Evolutionary conservation across 202 grass and related monocot species (phyloP).

Genomic region (Zizania palustris): DNA sequence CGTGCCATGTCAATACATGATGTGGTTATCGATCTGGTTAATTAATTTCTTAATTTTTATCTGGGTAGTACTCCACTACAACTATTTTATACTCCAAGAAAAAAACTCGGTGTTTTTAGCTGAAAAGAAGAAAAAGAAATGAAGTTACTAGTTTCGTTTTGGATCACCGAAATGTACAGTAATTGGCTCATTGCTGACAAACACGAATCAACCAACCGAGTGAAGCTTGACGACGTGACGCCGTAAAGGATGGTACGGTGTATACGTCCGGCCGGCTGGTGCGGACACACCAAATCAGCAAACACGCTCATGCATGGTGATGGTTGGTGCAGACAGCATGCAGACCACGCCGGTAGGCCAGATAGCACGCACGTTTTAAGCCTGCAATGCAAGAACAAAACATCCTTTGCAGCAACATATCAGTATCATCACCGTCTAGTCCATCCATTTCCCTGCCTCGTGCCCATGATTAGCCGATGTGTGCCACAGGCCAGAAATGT

Average conservation of each 20-base stretch:
- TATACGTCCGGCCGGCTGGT: neutral
- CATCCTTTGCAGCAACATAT: neutral
- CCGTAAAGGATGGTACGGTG: neutral
- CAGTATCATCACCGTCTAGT: neutral
- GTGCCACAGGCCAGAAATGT: neutral
- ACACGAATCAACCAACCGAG: neutral
- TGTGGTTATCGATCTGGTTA: neutral
- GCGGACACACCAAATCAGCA: neutral
- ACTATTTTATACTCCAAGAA: neutral
- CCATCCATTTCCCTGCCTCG: too few species aligned
- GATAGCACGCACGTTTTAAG: neutral
- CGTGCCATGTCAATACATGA: constrained; percentile 1
- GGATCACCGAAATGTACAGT: too few species aligned
- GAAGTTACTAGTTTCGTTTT: too few species aligned
- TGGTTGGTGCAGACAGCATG: neutral
- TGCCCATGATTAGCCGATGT: neutral
- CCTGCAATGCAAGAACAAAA: neutral
- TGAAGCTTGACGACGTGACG: neutral
- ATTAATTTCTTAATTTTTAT: neutral
- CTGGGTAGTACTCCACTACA: neutral
- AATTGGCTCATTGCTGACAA: neutral
- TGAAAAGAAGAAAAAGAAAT: too few species aligned
- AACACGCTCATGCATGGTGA: neutral
- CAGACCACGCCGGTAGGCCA: too few species aligned
- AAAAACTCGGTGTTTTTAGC: neutral